These are phyloP conservation scores for Nemania serpens DNA, from an alignment of 2,329 filamentous ascomycete genomes.

Conservation along the genomic window DNA sequence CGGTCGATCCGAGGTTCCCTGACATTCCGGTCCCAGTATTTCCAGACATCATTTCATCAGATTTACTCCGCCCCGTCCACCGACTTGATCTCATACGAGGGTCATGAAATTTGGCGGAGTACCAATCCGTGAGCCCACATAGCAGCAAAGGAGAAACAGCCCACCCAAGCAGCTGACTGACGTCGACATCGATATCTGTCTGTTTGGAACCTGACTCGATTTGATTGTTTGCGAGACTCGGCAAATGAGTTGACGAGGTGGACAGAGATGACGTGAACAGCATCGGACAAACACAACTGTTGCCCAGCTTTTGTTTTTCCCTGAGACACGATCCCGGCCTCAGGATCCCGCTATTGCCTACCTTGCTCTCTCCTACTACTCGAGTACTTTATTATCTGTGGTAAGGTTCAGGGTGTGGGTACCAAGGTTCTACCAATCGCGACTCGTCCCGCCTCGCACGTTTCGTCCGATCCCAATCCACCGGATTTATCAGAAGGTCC, in stretches of 20 bases:
- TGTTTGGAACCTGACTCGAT: background rate
- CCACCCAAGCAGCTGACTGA: slow-evolving; percentile 20
- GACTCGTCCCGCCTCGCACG: slow-evolving; percentile 1
- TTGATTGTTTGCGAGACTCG: background rate
- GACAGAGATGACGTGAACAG: slow-evolving; percentile 31
- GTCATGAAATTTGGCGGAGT: slow-evolving; percentile 7
- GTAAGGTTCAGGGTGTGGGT: background rate
- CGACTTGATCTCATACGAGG: slow-evolving; percentile 18
- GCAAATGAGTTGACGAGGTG: slow-evolving; percentile 12
- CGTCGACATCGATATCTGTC: slow-evolving; percentile 8
- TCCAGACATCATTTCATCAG: background rate
- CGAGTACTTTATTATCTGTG: too few species aligned
- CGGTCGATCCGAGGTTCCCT: background rate
- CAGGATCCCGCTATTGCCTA: background rate
- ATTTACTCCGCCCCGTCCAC: slow-evolving; percentile 5
- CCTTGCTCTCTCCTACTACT: background rate
- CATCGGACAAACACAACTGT: slow-evolving; percentile 12
- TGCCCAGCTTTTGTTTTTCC: background rate
- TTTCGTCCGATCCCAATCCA: slow-evolving; percentile 7
- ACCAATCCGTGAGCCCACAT: slow-evolving; percentile 21
- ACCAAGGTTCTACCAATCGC: background rate
- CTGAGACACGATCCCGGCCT: background rate
- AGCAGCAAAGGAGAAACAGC: slow-evolving; percentile 12
- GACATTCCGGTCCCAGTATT: background rate
- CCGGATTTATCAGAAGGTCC: background rate